Percentiles rank a stretch among this genome's conserved stretches.
phyloP scores from a whole-genome alignment of 2,329 filamentous ascomycete species.

The Ilyonectria sp. region DNA sequence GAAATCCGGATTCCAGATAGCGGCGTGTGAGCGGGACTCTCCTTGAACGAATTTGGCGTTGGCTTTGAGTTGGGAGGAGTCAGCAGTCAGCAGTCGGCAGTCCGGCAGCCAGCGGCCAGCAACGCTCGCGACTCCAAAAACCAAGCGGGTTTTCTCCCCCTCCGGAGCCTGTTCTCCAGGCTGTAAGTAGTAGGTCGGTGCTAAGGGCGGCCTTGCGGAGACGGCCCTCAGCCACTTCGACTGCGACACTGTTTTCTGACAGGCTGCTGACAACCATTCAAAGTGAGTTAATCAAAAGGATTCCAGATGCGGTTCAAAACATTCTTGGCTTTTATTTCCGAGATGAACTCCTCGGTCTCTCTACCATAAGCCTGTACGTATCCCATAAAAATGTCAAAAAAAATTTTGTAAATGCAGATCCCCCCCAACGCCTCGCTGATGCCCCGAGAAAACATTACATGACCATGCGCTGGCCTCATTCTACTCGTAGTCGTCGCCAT shows the following conservation, averaged over 20 bases:
- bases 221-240: neutral
- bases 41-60: neutral
- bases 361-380: neutral
- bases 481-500: conserved; percentile 59
- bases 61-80: conserved; percentile 6
- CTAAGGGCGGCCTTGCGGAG: neutral
- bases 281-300: neutral
- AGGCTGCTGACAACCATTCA: neutral
- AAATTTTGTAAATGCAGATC: conserved; percentile 6
- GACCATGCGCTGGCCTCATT: neutral
- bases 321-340: conserved; percentile 1
- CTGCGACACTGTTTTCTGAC: conserved; percentile 1
- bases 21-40: conserved; percentile 7
- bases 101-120: neutral
- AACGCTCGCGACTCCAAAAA: conserved; percentile 14
- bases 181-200: neutral
- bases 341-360: neutral
- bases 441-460: conserved; percentile 1
- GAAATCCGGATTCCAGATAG: neutral
- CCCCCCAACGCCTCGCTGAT: conserved; percentile 35
- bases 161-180: neutral
- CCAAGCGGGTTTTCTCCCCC: conserved; percentile 22
- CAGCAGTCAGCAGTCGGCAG: neutral
- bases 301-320: neutral
- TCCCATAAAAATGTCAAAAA: neutral